phyloP scores from a whole-genome alignment of 2,329 filamentous ascomycete species.

The Emericellopsis atlantica region DNA sequence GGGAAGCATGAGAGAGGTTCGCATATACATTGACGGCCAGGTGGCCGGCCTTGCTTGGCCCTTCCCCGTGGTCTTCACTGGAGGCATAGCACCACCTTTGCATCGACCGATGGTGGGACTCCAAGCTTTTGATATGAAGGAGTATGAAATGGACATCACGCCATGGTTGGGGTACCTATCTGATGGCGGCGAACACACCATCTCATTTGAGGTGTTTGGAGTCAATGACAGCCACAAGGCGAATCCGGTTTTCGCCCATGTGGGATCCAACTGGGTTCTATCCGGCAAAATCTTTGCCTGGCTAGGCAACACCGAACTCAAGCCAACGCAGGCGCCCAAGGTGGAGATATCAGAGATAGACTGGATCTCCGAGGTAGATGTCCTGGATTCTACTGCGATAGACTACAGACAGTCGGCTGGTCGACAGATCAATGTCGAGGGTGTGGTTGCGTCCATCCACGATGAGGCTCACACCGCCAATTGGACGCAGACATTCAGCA shows the following conservation, averaged over 20 bases:
- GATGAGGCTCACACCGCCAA: constrained; percentile 12
- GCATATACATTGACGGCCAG: constrained; percentile 59
- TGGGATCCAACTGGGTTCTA: constrained; percentile 48
- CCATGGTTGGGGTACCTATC: constrained; percentile 60
- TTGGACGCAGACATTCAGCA: constrained; percentile 47
- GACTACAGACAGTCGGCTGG: constrained; percentile 35
- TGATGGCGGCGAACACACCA: constrained; percentile 51
- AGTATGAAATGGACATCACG: constrained; percentile 74
- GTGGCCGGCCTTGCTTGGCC: constrained; percentile 71
- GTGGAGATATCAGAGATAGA: constrained; percentile 30
- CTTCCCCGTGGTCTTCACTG: constrained; percentile 72
- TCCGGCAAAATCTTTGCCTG: constrained; percentile 75
- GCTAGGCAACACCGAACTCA: constrained; percentile 40
- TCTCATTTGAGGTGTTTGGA: constrained; percentile 55
- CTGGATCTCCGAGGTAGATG: constrained; percentile 29
- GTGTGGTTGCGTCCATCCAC: constrained; percentile 31
- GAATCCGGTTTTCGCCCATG: constrained; percentile 31
- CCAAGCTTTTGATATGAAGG: constrained; percentile 65
- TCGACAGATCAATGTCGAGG: constrained; percentile 44
- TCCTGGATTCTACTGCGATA: neutral
- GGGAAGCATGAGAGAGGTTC: constrained; percentile 67
- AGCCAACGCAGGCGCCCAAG: constrained; percentile 27
- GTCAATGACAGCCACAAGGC: constrained; percentile 39
- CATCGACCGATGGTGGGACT: constrained; percentile 70
- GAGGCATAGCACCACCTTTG: constrained; percentile 63